Evolutionary conservation across 108 stramenopile genomes (phyloP).

Genomic region (Pseudonitzschia pungens): DNA sequence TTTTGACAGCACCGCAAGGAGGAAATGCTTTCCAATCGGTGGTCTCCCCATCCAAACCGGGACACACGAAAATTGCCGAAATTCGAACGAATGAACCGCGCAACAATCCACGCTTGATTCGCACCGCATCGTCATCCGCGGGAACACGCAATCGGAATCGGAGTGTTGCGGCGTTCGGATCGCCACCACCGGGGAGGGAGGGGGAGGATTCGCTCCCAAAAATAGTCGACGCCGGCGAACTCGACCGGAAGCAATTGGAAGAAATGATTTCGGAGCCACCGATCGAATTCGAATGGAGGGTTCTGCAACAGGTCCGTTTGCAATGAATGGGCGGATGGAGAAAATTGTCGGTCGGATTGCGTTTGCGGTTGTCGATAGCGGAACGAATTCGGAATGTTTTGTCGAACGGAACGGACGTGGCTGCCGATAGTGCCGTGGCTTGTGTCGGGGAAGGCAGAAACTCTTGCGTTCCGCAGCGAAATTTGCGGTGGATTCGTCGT

Average conservation of each 20-base stretch:
- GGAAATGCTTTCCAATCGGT: not conserved
- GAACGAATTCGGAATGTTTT: not conserved
- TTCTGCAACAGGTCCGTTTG: slow-evolving; percentile 58
- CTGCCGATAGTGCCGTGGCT: not conserved
- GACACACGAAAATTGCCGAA: not conserved
- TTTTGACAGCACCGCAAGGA: not conserved
- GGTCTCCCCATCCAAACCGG: not conserved
- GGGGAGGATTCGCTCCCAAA: slow-evolving; percentile 10
- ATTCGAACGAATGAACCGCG: not conserved
- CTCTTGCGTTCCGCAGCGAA: no score
- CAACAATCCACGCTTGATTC: not conserved
- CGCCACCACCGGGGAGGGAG: not conserved
- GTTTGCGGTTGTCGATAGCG: not conserved
- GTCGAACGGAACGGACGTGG: not conserved
- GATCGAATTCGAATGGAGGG: slow-evolving; percentile 46
- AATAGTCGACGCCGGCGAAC: slow-evolving; percentile 7
- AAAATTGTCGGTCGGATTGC: not conserved
- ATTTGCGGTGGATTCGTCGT: no score
- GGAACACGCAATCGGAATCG: no score
- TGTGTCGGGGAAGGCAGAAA: no score
- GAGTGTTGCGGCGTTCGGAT: not conserved
- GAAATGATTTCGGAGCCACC: slow-evolving; percentile 64
- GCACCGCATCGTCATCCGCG: no score
- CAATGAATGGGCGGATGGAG: not conserved
- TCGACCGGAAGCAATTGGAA: slow-evolving; percentile 39